Conservation (phyloP, 352 stramenopile species). For the Phytophthora ohioensis region DNA sequence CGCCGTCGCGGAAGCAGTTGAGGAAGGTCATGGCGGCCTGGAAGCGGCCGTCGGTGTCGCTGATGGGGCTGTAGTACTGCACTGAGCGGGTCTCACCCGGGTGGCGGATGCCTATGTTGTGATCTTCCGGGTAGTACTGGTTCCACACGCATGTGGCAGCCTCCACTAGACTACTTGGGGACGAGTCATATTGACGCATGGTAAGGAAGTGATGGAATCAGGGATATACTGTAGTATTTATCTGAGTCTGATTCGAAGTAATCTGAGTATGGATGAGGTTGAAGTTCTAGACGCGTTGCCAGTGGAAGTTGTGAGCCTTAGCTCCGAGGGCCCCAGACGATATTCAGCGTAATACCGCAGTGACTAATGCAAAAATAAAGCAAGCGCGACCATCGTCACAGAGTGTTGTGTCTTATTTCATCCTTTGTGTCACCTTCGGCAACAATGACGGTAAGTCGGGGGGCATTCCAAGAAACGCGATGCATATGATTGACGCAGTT, state of each 20-base stretch:
- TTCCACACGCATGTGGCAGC: slow-evolving; percentile 79
- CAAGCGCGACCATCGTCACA: no score
- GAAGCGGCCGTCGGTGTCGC: slow-evolving; percentile 62
- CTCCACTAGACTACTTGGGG: slow-evolving; percentile 38
- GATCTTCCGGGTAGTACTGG: slow-evolving; percentile 80
- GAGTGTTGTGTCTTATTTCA: background rate
- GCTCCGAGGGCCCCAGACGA: no score
- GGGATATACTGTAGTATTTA: no score
- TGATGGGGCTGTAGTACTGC: slow-evolving; percentile 60
- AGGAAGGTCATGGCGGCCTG: slow-evolving; percentile 66
- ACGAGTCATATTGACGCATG: slow-evolving; percentile 20
- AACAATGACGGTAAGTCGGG: background rate
- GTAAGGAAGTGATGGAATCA: no score
- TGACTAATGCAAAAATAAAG: no score
- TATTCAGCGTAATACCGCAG: no score
- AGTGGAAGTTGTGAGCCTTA: no score
- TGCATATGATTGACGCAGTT: background rate
- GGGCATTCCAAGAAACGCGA: background rate
- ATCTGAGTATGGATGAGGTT: no score
- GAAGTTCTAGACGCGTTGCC: no score
- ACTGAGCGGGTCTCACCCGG: slow-evolving; percentile 52
- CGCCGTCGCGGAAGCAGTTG: slow-evolving; percentile 57
- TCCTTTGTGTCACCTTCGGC: slow-evolving; percentile 1
- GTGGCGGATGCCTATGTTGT: slow-evolving; percentile 52
- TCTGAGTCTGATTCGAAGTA: no score